Conservation (phyloP, 345 rosid species). For the Kandelia obovata region DNA sequence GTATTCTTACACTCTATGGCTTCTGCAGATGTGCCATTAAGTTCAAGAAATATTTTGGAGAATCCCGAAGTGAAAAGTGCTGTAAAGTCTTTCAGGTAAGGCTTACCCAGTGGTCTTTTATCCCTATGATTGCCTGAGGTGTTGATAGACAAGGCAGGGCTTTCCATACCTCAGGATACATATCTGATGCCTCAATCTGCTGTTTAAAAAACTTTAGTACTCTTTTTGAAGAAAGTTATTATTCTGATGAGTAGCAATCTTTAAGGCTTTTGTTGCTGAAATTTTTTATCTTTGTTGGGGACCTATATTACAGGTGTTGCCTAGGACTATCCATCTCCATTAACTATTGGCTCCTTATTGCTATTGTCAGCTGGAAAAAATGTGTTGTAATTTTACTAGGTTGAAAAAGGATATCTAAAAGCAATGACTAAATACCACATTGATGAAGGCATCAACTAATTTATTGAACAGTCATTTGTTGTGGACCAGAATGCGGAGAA, state of each 20-base stretch:
- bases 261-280: not conserved
- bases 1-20: conserved; percentile 13
- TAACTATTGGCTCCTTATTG: not conserved
- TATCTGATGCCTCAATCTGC: not conserved
- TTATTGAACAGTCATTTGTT: too few species aligned
- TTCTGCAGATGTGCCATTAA: conserved; percentile 64
- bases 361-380: not conserved
- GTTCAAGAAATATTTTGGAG: conserved; percentile 89
- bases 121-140: not conserved
- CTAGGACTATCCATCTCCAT: too few species aligned
- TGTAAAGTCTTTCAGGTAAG: conserved; percentile 80
- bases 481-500: too few species aligned
- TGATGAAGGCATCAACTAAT: too few species aligned
- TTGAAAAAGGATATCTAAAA: too few species aligned
- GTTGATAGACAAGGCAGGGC: not conserved
- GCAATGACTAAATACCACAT: too few species aligned
- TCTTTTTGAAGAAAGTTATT: not conserved
- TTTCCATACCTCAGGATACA: not conserved
- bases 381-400: not conserved
- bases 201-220: not conserved
- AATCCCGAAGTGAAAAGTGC: conserved; percentile 78
- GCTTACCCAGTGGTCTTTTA: not conserved
- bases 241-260: not conserved
- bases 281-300: not conserved
- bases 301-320: too few species aligned